A percentile compares a stretch with the other conserved stretches of the same genome.
Conservation (phyloP, 1,284 basidiomycete genomes). For the Boletus sp. region DNA sequence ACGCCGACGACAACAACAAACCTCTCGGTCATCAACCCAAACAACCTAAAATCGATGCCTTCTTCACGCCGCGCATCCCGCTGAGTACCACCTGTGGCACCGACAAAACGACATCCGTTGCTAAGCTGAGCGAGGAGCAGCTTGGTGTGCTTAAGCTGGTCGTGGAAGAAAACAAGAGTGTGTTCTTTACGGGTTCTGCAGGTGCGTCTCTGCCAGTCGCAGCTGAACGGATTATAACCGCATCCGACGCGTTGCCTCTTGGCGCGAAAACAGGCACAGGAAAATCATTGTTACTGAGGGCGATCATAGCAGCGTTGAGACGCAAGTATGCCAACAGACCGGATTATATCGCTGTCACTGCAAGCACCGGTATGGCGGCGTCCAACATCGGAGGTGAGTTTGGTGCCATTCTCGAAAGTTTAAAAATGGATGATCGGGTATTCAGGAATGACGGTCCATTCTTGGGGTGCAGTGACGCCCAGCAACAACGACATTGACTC, state of each 20-base stretch:
- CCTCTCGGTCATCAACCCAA: conserved; percentile 27
- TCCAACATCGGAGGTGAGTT: conserved; percentile 72
- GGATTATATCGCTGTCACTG: conserved; percentile 72
- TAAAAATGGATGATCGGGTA: not conserved
- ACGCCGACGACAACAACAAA: conserved; percentile 27
- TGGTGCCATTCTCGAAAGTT: not conserved
- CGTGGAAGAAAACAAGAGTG: conserved; percentile 44
- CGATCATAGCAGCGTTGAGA: conserved; percentile 65
- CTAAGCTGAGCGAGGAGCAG: conserved; percentile 45
- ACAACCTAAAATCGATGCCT: conserved; percentile 40
- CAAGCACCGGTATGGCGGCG: conserved; percentile 68
- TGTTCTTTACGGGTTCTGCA: conserved; percentile 53
- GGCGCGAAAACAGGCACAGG: conserved; percentile 57
- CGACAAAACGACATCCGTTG: conserved; percentile 33
- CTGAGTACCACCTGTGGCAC: conserved; percentile 29
- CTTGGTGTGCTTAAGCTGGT: conserved; percentile 41
- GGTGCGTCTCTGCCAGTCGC: conserved; percentile 31
- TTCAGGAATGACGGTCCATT: conserved; percentile 65
- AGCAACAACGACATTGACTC: conserved; percentile 52
- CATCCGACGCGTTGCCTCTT: not conserved
- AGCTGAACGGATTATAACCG: not conserved
- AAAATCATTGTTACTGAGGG: conserved; percentile 72
- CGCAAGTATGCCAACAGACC: conserved; percentile 56
- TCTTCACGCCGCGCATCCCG: conserved; percentile 42
- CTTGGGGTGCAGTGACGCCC: conserved; percentile 75